These are phyloP conservation scores for Grosmannia serpens DNA, from an alignment of 2,329 filamentous ascomycete species.

Conservation along the genomic window DNA sequence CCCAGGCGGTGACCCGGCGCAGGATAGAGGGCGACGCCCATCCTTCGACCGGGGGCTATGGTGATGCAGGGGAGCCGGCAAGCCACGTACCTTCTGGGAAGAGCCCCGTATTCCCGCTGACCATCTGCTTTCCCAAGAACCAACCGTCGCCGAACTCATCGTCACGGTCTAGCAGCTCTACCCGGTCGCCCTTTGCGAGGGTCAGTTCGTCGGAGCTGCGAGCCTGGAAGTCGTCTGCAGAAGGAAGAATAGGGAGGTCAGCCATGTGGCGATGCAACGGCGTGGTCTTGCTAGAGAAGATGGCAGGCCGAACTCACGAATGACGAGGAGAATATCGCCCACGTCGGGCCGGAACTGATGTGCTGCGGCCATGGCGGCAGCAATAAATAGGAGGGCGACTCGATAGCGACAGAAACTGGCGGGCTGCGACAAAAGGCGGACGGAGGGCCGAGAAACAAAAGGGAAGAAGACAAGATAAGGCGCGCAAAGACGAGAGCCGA, in stretches of 20 bases:
- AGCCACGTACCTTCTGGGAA: constrained; percentile 63
- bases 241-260: not conserved
- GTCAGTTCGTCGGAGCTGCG: constrained; percentile 89
- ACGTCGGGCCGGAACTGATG: constrained; percentile 39
- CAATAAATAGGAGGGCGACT: not conserved
- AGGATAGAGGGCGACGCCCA: not conserved
- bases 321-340: constrained; percentile 58
- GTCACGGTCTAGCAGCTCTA: constrained; percentile 74
- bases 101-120: constrained; percentile 62
- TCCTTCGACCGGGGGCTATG: not conserved
- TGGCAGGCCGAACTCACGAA: constrained; percentile 44
- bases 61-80: not conserved
- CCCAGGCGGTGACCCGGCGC: not conserved
- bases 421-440: not conserved
- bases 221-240: constrained; percentile 76
- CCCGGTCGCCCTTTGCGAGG: constrained; percentile 70
- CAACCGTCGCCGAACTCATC: constrained; percentile 84
- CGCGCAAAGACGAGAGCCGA: not conserved
- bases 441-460: not conserved
- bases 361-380: constrained; percentile 20
- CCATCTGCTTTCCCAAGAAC: constrained; percentile 67
- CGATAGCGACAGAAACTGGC: not conserved
- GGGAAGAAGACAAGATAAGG: not conserved
- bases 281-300: not conserved
- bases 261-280: not conserved